Conservation (phyloP, 2,329 filamentous ascomycete genomes). For the Corinectria fuckeliana region DNA sequence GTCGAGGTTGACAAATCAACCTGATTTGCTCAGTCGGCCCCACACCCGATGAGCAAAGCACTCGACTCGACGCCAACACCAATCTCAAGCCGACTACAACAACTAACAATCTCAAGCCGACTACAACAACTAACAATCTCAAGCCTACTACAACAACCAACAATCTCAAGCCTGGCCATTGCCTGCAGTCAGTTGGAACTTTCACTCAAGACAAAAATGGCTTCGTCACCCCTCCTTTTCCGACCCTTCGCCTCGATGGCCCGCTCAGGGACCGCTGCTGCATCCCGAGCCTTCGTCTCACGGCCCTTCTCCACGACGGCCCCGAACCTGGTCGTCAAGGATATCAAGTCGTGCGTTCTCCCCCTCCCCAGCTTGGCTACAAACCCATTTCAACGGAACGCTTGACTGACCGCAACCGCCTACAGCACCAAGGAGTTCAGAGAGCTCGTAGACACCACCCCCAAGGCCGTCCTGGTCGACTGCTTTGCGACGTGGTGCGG, state of each 20-base stretch:
- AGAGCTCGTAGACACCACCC: constrained; percentile 54
- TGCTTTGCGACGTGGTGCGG: constrained; percentile 75
- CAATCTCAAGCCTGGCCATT: neutral
- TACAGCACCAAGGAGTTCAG: constrained; percentile 66
- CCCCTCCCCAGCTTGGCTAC: neutral
- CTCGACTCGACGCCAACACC: neutral
- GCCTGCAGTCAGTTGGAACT: neutral
- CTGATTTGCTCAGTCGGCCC: neutral
- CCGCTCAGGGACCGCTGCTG: constrained; percentile 20
- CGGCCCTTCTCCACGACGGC: constrained; percentile 46
- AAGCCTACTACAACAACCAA: neutral
- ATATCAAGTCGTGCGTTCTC: constrained; percentile 46
- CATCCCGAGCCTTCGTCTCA: constrained; percentile 18
- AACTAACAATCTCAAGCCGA: no score
- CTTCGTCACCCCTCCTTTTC: constrained; percentile 23
- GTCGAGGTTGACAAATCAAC: neutral
- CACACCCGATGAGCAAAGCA: neutral
- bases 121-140: no score
- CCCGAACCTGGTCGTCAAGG: constrained; percentile 53
- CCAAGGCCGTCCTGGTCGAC: constrained; percentile 77
- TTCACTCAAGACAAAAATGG: constrained; percentile 25
- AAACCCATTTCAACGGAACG: no score
- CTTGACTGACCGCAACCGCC: neutral
- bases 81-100: no score
- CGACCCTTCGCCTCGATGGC: constrained; percentile 29